phyloP scores from a whole-genome alignment of 805 yeast species.

The Kodamaea restingae region DNA sequence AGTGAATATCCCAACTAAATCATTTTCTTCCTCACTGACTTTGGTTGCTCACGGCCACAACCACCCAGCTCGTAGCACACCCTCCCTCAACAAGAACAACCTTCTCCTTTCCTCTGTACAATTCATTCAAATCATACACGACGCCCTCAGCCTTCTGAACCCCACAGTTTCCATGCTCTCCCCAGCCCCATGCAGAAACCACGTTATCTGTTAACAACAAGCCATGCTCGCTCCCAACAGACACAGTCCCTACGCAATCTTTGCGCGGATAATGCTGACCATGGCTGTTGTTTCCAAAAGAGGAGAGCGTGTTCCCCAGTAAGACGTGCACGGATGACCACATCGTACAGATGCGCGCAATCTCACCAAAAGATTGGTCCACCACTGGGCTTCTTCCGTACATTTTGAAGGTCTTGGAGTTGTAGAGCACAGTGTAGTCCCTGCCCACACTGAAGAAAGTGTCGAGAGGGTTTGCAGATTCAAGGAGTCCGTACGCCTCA shows the following conservation, averaged over 20 bases:
- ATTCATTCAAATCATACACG: slow-evolving; percentile 33
- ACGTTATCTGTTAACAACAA: slow-evolving; percentile 32
- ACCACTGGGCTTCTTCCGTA: slow-evolving; percentile 17
- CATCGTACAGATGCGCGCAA: slow-evolving; percentile 45
- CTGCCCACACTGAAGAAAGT: slow-evolving; percentile 51
- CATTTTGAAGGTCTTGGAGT: slow-evolving; percentile 13
- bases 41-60: slow-evolving; percentile 12
- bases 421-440: slow-evolving; percentile 47
- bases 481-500: slow-evolving; percentile 1
- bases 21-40: slow-evolving; percentile 1
- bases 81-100: slow-evolving; percentile 50
- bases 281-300: slow-evolving; percentile 75
- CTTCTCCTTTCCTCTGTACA: slow-evolving; percentile 20
- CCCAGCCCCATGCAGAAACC: slow-evolving; percentile 94
- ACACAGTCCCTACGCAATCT: slow-evolving; percentile 18
- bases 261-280: slow-evolving; percentile 51
- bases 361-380: background rate
- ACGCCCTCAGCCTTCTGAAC: slow-evolving; percentile 16
- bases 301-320: slow-evolving; percentile 22
- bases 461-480: too few species aligned
- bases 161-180: slow-evolving; percentile 97
- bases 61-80: slow-evolving; percentile 67
- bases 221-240: slow-evolving; percentile 86
- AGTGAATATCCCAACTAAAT: background rate
- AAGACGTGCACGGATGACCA: slow-evolving; percentile 74